Base-by-base conservation (phyloP, 2,329 filamentous ascomycete genomes). In the Leptographium wingfieldii region DNA sequence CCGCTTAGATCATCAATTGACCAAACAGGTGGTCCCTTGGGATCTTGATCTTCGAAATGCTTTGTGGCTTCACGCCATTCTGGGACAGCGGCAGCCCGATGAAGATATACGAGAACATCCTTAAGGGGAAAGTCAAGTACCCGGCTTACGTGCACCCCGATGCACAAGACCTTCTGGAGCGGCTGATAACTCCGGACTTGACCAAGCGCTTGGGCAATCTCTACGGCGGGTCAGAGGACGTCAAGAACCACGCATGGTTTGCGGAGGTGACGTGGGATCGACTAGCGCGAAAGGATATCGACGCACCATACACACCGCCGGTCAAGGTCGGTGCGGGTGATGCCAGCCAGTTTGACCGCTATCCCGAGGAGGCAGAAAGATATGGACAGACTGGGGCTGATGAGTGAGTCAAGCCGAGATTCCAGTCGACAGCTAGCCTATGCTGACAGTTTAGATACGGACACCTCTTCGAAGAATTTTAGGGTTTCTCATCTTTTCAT, bases 91-190 rank as follows among this genome's bases (percentile, higher is more conserved):
- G 92, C 59, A 96, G 90, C 53, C 92, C 94, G 3, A 95, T 99
- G 84, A 96, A 96, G 76, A 99, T 99, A 69, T 99, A 99, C 76
- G 94, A 99, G 77, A 99, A 99, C 72, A 99, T 99, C 69, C 82
- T 99, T 65, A 92, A 91, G 69, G 94, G 92, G 62, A 87, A 88
- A 68, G 89, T 99, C 73, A 97, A 96, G 76, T 99, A 97, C 72
- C 94, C 94, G 59, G 87, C 89, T 6, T 99, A 97, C 72, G 89
- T 99, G 68, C 90, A 97, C 70, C 85, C 88, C 1, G 94, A 97
- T 70, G 94, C 94, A 0, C 91, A 96, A 70, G 89, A 97, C 72
- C 80, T 99, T 61, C 83, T 99, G 43, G 87, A 94, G 69, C 88
- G 91, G 67, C 80, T 99, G 67, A 97, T 99, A 73, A 99, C 94